A percentile compares a stretch with the other conserved stretches of the same genome.
Evolutionary conservation across 257 asterid species (phyloP).

Genomic region (Capsicum chinense): DNA sequence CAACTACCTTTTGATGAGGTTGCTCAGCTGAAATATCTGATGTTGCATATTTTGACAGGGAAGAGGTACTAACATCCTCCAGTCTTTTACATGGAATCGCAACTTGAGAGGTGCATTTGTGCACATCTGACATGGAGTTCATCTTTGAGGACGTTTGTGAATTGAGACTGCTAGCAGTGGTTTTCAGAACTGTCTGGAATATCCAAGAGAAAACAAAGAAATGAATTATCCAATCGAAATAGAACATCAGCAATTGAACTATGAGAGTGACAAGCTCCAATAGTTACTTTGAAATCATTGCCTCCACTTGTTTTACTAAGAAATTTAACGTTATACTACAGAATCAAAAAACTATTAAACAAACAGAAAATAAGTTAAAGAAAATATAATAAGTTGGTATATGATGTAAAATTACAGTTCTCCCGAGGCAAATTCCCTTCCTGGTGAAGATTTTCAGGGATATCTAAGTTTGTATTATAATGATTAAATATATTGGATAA

Average conservation of each 20-base stretch:
- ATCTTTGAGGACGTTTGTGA: slow-evolving; percentile 51
- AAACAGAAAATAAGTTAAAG: background rate
- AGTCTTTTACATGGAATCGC: slow-evolving; percentile 55
- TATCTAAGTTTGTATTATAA: background rate
- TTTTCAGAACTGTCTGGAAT: slow-evolving; percentile 53
- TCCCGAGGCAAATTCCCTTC: background rate
- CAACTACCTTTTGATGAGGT: slow-evolving; percentile 46
- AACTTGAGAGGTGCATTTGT: slow-evolving; percentile 48
- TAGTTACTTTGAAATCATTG: slow-evolving; percentile 22
- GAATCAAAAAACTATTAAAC: background rate
- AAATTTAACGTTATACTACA: background rate
- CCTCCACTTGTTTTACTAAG: background rate
- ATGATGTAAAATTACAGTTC: background rate
- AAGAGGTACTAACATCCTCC: slow-evolving; percentile 44
- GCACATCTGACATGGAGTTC: slow-evolving; percentile 39
- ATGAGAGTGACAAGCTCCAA: slow-evolving; percentile 8
- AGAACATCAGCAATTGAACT: slow-evolving; percentile 1
- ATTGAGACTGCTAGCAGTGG: slow-evolving; percentile 39
- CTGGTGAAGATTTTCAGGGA: background rate
- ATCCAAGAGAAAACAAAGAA: slow-evolving; percentile 30
- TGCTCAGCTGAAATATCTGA: slow-evolving; percentile 48
- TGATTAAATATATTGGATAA: slow-evolving; percentile 8
- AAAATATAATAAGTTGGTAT: background rate
- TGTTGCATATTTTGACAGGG: slow-evolving; percentile 45
- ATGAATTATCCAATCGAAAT: slow-evolving; percentile 9